These are phyloP conservation scores for Thecamonas trahens DNA, from an alignment of 78 protist species.

Conservation along the genomic window DNA sequence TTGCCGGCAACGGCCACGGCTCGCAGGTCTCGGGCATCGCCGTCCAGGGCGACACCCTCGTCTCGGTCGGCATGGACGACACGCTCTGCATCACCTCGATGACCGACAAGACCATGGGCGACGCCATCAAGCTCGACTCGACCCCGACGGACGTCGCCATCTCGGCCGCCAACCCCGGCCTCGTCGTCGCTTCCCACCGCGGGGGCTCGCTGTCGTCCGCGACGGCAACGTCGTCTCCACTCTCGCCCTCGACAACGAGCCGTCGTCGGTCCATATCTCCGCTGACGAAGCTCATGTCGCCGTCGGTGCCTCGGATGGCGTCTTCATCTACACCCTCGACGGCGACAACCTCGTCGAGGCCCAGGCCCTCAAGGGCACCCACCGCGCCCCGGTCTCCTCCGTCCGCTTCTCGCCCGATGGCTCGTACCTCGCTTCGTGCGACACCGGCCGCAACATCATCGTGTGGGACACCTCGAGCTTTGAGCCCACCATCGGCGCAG, in stretches of 20 bases:
- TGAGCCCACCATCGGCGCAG: conserved; percentile 21
- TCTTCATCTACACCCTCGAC: neutral
- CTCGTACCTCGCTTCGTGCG: conserved; percentile 57
- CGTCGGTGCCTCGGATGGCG: conserved; percentile 36
- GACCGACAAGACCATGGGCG: neutral
- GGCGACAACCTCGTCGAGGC: conserved; percentile 1
- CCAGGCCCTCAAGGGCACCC: conserved; percentile 21
- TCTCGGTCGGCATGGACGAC: conserved; percentile 58
- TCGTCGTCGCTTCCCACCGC: conserved; percentile 24
- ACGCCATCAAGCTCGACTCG: conserved; percentile 3
- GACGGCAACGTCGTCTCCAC: conserved; percentile 40
- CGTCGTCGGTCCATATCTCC: conserved; percentile 37
- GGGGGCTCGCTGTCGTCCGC: conserved; percentile 36
- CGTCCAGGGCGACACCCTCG: conserved; percentile 27
- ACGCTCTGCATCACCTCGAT: conserved; percentile 27
- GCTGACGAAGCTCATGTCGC: conserved; percentile 38
- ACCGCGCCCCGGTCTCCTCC: conserved; percentile 41
- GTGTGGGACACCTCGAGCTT: conserved; percentile 38
- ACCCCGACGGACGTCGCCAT: conserved; percentile 36
- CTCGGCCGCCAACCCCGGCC: conserved; percentile 14
- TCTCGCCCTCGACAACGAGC: conserved; percentile 23
- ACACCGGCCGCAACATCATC: conserved; percentile 42
- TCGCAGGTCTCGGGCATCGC: conserved; percentile 37
- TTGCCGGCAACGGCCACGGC: conserved; percentile 48
- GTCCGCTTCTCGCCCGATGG: conserved; percentile 74